Conservation (phyloP, 2,329 filamentous ascomycete genomes). For the Aspergillus latus region DNA sequence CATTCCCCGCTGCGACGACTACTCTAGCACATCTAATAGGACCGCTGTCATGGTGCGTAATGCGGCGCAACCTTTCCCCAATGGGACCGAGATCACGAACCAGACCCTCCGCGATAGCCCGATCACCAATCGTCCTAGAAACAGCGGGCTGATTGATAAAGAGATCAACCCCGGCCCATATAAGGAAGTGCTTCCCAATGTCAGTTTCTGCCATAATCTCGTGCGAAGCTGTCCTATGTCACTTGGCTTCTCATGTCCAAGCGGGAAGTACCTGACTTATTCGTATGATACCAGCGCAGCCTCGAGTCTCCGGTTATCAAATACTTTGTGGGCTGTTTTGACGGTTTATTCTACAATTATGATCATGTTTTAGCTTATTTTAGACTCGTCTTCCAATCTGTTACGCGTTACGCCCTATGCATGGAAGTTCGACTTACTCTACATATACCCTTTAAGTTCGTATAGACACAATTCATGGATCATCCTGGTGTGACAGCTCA, state of each 20-base stretch:
- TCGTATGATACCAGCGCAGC: constrained; percentile 48
- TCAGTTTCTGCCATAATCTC: constrained; percentile 81
- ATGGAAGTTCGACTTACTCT: not conserved
- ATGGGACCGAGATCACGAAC: constrained; percentile 59
- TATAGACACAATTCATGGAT: not conserved
- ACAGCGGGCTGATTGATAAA: constrained; percentile 65
- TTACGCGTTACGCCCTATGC: not conserved
- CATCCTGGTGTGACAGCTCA: not conserved
- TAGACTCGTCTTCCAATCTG: not conserved
- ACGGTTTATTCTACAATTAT: not conserved
- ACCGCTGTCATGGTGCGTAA: constrained; percentile 68
- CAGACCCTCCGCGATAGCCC: constrained; percentile 36
- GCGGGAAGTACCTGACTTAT: constrained; percentile 47
- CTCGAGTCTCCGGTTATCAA: not conserved
- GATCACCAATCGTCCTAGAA: constrained; percentile 62
- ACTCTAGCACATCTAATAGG: constrained; percentile 52
- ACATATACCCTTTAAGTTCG: not conserved
- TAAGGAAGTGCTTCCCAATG: constrained; percentile 86
- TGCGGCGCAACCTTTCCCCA: constrained; percentile 67
- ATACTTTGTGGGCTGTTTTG: not conserved
- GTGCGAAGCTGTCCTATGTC: constrained; percentile 79
- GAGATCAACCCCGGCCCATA: constrained; percentile 80
- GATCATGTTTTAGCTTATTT: not conserved
- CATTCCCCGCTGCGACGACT: constrained; percentile 90
- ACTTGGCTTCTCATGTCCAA: constrained; percentile 75